Evolutionary conservation across 2,329 filamentous ascomycete genomes (phyloP).

Genomic region (Plectosphaerella sp.): DNA sequence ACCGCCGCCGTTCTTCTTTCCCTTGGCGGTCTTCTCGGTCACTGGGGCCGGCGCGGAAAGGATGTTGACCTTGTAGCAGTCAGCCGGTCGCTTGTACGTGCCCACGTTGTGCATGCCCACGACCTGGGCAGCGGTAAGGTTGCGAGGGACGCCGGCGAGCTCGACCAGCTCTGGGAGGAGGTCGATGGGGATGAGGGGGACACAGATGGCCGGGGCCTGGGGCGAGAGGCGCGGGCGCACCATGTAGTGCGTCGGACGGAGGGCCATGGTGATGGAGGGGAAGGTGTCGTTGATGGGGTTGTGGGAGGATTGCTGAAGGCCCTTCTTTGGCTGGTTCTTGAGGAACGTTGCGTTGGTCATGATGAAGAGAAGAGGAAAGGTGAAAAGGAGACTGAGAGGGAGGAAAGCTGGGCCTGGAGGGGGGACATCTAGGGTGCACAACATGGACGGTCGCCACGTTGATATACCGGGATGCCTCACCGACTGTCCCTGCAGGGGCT

Average conservation of each 20-base stretch:
- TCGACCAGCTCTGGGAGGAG: slow-evolving; percentile 43
- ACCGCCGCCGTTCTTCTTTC: not conserved
- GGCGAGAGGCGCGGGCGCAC: slow-evolving; percentile 21
- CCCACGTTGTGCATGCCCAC: slow-evolving; percentile 34
- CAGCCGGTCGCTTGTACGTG: slow-evolving; percentile 14
- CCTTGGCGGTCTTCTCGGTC: no score
- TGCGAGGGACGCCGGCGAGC: slow-evolving; percentile 36
- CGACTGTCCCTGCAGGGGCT: no score
- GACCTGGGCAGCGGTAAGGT: slow-evolving; percentile 31
- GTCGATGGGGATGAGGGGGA: slow-evolving; percentile 51
- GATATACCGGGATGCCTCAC: no score
- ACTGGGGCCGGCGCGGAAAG: not conserved
- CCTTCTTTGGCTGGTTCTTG: slow-evolving; percentile 1
- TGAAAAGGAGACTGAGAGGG: no score
- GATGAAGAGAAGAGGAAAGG: no score
- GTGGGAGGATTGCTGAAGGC: slow-evolving; percentile 10
- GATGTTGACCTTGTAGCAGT: slow-evolving; percentile 17
- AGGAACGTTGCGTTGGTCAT: no score
- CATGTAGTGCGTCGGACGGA: slow-evolving; percentile 31
- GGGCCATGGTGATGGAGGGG: slow-evolving; percentile 3
- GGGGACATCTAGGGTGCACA: no score
- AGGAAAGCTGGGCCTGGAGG: no score
- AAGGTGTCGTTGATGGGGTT: slow-evolving; percentile 2
- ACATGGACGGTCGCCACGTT: no score
- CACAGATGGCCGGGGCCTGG: slow-evolving; percentile 28